Evolutionary conservation across 257 asterid species (phyloP).

Genomic region (Jacaranda copaia): DNA sequence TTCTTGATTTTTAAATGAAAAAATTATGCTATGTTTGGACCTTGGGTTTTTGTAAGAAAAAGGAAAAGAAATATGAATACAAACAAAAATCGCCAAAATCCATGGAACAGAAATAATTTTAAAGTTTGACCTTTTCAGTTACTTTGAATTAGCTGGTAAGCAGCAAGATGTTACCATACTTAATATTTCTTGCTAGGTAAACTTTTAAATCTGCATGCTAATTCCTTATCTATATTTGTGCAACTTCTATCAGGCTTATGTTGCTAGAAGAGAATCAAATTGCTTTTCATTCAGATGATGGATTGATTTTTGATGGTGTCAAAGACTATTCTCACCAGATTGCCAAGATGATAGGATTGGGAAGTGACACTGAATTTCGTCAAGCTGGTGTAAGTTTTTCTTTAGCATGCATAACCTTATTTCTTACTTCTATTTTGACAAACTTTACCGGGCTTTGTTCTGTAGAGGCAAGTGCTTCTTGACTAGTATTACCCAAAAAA

Average conservation of each 20-base stretch:
- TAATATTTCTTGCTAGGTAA: not conserved
- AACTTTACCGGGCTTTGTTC: not conserved
- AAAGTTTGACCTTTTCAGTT: not conserved
- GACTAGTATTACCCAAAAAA: not conserved
- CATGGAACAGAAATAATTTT: no score
- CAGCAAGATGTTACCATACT: not conserved
- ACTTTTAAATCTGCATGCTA: not conserved
- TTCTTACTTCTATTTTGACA: not conserved
- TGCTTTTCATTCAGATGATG: slow-evolving; percentile 3
- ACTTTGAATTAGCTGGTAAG: not conserved
- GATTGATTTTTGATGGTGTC: not conserved
- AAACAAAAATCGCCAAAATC: no score
- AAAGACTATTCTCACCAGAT: slow-evolving; percentile 10
- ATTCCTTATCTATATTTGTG: not conserved
- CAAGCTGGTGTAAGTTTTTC: slow-evolving; percentile 12
- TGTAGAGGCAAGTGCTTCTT: not conserved
- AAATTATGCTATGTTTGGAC: no score
- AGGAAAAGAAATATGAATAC: no score
- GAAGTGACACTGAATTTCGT: not conserved
- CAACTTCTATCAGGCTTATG: not conserved
- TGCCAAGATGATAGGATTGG: slow-evolving; percentile 3
- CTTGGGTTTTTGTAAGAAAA: no score
- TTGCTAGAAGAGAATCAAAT: slow-evolving; percentile 13
- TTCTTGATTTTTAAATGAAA: not conserved
- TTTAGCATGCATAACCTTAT: not conserved